phyloP scores from a whole-genome alignment of 1,284 basidiomycete genomes.

The Puccinia horiana region DNA sequence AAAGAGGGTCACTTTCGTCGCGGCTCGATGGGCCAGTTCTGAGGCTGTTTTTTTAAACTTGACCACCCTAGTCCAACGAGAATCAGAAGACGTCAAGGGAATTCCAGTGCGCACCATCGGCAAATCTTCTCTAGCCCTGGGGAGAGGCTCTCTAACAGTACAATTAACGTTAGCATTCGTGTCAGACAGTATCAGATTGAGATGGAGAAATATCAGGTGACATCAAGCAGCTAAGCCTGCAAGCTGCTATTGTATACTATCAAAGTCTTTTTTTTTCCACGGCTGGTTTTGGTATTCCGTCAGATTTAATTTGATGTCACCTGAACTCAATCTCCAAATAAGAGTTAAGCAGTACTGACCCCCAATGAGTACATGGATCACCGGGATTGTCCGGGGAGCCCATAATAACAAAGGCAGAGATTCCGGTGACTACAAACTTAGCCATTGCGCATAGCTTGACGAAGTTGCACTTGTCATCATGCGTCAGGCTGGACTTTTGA shows the following conservation, averaged over 20 bases:
- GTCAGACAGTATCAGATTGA: neutral
- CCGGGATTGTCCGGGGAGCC: constrained; percentile 34
- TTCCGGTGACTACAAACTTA: constrained; percentile 27
- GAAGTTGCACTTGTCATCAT: constrained; percentile 46
- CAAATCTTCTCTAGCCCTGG: constrained; percentile 57
- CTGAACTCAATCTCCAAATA: neutral
- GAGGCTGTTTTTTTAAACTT: constrained; percentile 71
- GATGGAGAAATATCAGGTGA: constrained; percentile 2
- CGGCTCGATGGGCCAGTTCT: constrained; percentile 70
- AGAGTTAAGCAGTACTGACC: constrained; percentile 29
- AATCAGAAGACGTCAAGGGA: constrained; percentile 71
- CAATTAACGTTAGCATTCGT: neutral
- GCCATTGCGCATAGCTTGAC: constrained; percentile 38
- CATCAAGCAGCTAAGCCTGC: neutral
- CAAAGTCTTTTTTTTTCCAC: neutral
- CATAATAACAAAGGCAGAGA: constrained; percentile 29
- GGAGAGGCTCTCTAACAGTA: constrained; percentile 56
- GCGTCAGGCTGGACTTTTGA: constrained; percentile 41
- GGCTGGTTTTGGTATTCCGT: neutral
- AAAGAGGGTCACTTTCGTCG: constrained; percentile 68
- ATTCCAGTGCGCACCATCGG: constrained; percentile 66
- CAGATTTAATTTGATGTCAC: constrained; percentile 21
- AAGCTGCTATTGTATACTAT: neutral
- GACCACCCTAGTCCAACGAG: constrained; percentile 70
- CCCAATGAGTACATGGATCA: constrained; percentile 30